Conservation (phyloP, 441 rosid species). For the Capsella rubella region DNA sequence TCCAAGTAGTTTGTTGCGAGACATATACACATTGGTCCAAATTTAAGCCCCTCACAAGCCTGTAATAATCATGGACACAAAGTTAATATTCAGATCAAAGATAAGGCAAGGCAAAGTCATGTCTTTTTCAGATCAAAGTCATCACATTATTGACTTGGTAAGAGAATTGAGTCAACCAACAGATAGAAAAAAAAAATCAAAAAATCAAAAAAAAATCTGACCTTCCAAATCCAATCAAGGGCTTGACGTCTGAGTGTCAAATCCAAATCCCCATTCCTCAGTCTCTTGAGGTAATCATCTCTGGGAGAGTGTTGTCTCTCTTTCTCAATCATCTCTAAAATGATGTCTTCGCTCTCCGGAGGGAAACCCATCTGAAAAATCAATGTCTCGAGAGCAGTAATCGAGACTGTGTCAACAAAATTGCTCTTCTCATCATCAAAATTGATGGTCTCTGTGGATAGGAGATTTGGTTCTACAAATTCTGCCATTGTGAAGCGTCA, state of each 20-base stretch:
- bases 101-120: slow-evolving; percentile 16
- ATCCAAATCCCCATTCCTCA: slow-evolving; percentile 54
- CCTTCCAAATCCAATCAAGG: slow-evolving; percentile 67
- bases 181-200: background rate
- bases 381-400: slow-evolving; percentile 39
- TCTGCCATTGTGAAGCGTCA: slow-evolving; percentile 48
- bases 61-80: slow-evolving; percentile 34
- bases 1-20: slow-evolving; percentile 77
- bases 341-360: slow-evolving; percentile 49
- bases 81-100: slow-evolving; percentile 12
- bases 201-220: slow-evolving; percentile 17
- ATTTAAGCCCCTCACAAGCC: slow-evolving; percentile 71
- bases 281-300: slow-evolving; percentile 59
- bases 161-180: slow-evolving; percentile 34
- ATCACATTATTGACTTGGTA: slow-evolving; percentile 37
- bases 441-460: slow-evolving; percentile 51
- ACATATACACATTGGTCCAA: slow-evolving; percentile 62
- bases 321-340: slow-evolving; percentile 57
- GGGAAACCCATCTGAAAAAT: slow-evolving; percentile 54
- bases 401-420: slow-evolving; percentile 27
- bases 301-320: slow-evolving; percentile 53
- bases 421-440: slow-evolving; percentile 46
- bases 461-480: slow-evolving; percentile 47
- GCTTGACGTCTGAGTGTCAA: slow-evolving; percentile 53
- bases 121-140: slow-evolving; percentile 38